Evolutionary conservation across 1,284 basidiomycete genomes (phyloP).

Genomic region (Abortiporus biennis): DNA sequence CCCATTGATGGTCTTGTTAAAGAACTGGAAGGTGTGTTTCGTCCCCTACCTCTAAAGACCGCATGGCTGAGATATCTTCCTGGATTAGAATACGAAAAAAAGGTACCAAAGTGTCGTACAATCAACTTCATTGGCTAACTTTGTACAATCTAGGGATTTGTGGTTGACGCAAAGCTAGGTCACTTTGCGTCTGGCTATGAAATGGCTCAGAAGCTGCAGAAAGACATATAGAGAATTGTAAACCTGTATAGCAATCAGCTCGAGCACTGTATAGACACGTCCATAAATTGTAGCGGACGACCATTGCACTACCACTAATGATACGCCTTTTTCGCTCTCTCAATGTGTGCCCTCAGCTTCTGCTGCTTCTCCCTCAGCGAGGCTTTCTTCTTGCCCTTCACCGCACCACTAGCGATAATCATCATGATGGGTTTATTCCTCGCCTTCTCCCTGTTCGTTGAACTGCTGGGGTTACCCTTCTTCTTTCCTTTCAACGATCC

Average conservation of each 20-base stretch:
- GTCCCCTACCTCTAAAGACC: not conserved
- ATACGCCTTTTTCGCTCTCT: slow-evolving; percentile 53
- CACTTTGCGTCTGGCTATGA: slow-evolving; percentile 71
- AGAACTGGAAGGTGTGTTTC: slow-evolving; percentile 53
- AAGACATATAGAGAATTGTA: too few relatives aligned
- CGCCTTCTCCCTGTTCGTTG: slow-evolving; percentile 87
- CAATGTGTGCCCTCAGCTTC: slow-evolving; percentile 68
- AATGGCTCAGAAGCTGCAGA: slow-evolving; percentile 34
- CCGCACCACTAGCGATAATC: slow-evolving; percentile 71
- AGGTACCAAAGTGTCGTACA: slow-evolving; percentile 36
- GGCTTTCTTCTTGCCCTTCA: slow-evolving; percentile 84
- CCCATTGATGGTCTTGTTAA: slow-evolving; percentile 57
- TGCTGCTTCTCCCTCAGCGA: slow-evolving; percentile 83
- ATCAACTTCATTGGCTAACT: too few relatives aligned
- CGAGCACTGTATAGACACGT: not conserved
- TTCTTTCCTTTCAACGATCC: slow-evolving; percentile 87
- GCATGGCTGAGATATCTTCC: slow-evolving; percentile 1
- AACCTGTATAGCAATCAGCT: too few relatives aligned
- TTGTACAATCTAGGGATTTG: slow-evolving; percentile 62
- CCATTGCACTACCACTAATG: slow-evolving; percentile 18
- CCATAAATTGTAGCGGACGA: not conserved
- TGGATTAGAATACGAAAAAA: slow-evolving; percentile 55
- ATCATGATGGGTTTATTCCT: slow-evolving; percentile 94
- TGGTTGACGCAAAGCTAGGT: slow-evolving; percentile 71
- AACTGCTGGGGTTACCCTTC: slow-evolving; percentile 73